Evolutionary conservation across 1,284 basidiomycete species (phyloP).

Genomic region (Ganoderma multipileum): DNA sequence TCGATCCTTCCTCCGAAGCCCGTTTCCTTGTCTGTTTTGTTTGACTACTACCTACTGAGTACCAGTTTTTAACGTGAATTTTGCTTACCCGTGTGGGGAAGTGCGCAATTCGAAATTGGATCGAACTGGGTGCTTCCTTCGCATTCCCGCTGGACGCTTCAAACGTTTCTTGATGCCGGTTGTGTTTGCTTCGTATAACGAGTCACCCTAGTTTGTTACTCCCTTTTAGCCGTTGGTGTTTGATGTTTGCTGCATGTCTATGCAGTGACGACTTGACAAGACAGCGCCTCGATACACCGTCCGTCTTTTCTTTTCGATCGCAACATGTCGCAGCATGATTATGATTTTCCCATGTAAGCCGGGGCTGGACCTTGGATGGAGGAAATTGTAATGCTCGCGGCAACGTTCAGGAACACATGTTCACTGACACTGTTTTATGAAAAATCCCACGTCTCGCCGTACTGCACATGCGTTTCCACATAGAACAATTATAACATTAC

Average conservation of each 20-base stretch:
- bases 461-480: neutral
- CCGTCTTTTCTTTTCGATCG: neutral
- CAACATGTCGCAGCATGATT: no score
- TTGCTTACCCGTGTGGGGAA: conserved; percentile 9
- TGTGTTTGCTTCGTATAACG: conserved; percentile 18
- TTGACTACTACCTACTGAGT: neutral
- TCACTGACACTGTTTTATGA: no score
- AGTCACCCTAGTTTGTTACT: conserved; percentile 18
- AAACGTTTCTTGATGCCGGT: conserved; percentile 21
- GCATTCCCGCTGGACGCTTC: conserved; percentile 35
- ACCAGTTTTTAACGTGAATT: neutral
- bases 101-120: conserved; percentile 11
- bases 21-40: conserved; percentile 9
- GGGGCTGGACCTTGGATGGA: no score
- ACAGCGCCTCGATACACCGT: conserved; percentile 30
- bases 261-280: conserved; percentile 30
- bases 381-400: neutral
- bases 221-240: conserved; percentile 11
- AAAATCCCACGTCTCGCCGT: no score
- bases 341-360: no score
- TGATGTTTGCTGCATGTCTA: conserved; percentile 26
- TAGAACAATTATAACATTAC: neutral
- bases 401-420: neutral
- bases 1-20: neutral
- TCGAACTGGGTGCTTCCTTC: conserved; percentile 12